Conservation (phyloP, 2,329 filamentous ascomycete genomes). For the Calonectria crousiana region DNA sequence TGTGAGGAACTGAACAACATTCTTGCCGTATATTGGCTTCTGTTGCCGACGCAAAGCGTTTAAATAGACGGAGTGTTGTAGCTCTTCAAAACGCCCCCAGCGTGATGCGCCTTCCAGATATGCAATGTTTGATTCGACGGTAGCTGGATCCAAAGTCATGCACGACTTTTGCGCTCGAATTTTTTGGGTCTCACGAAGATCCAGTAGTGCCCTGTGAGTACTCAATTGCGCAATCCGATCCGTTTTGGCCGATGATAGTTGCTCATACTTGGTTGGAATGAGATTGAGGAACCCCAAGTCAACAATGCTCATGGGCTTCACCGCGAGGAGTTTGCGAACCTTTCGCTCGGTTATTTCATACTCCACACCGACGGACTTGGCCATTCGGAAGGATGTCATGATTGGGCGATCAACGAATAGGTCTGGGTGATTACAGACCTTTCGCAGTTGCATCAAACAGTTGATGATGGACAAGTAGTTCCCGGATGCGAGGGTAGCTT, state of each 20-base stretch:
- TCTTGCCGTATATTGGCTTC: conserved; percentile 83
- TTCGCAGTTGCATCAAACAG: conserved; percentile 95
- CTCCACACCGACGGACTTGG: conserved; percentile 78
- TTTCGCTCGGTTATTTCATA: conserved; percentile 80
- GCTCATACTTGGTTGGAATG: conserved; percentile 78
- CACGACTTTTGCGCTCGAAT: conserved; percentile 67
- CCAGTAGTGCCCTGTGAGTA: conserved; percentile 76
- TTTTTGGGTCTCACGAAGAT: conserved; percentile 79
- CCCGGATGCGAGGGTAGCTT: conserved; percentile 88
- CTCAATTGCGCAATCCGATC: conserved; percentile 74
- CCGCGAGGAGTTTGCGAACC: conserved; percentile 74
- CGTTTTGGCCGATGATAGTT: conserved; percentile 66
- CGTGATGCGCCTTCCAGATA: conserved; percentile 79
- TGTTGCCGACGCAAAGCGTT: conserved; percentile 86
- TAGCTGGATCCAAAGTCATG: conserved; percentile 72
- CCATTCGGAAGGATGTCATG: conserved; percentile 96
- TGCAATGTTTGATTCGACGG: conserved; percentile 75
- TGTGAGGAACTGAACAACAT: conserved; percentile 80
- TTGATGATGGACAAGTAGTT: conserved; percentile 99
- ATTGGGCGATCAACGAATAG: conserved; percentile 96
- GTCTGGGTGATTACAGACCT: conserved; percentile 98
- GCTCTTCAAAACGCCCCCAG: conserved; percentile 79
- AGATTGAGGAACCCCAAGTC: conserved; percentile 85
- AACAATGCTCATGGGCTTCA: conserved; percentile 72
- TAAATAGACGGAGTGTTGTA: conserved; percentile 84